These are phyloP conservation scores for Xerocomus tenax DNA, from an alignment of 1,284 basidiomycete species.

Conservation along the genomic window DNA sequence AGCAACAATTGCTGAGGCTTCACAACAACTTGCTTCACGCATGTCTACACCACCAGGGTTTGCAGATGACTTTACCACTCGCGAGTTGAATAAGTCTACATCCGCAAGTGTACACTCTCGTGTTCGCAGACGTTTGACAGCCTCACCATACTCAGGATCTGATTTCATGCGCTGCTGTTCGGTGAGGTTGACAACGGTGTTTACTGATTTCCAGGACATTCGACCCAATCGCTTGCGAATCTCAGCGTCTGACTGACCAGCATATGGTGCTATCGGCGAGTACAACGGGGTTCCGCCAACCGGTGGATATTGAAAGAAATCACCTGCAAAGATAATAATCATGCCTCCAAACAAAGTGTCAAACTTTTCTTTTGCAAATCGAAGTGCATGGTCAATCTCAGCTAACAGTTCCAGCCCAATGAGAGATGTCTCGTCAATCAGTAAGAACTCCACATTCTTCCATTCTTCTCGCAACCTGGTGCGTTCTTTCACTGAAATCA, in stretches of 20 bases:
- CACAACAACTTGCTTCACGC: too few relatives aligned
- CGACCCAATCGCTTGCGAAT: slow-evolving; percentile 17
- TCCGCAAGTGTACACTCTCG: slow-evolving; percentile 23
- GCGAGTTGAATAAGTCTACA: slow-evolving; percentile 27
- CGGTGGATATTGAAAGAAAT: slow-evolving; percentile 20
- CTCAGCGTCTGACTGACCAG: slow-evolving; percentile 5
- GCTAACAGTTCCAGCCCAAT: background rate
- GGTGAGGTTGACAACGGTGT: slow-evolving; percentile 20
- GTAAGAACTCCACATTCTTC: background rate
- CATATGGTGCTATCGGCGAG: slow-evolving; percentile 14
- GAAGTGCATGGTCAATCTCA: slow-evolving; percentile 18
- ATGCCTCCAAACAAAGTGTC: slow-evolving; percentile 4
- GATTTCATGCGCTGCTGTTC: slow-evolving; percentile 30
- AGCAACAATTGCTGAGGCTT: background rate
- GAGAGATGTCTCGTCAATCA: background rate
- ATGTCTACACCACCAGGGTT: background rate
- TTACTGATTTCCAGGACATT: slow-evolving; percentile 27
- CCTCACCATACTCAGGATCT: slow-evolving; percentile 25
- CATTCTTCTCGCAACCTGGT: background rate
- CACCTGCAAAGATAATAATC: slow-evolving; percentile 9
- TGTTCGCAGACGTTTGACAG: slow-evolving; percentile 17
- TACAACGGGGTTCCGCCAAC: slow-evolving; percentile 26
- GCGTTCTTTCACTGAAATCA: background rate
- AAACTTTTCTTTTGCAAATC: slow-evolving; percentile 12
- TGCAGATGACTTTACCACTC: slow-evolving; percentile 14